A percentile compares a stretch with the other conserved stretches of the same genome.
phyloP scores from a whole-genome alignment of 2,329 filamentous ascomycete species.

The Calycina herbarum region DNA sequence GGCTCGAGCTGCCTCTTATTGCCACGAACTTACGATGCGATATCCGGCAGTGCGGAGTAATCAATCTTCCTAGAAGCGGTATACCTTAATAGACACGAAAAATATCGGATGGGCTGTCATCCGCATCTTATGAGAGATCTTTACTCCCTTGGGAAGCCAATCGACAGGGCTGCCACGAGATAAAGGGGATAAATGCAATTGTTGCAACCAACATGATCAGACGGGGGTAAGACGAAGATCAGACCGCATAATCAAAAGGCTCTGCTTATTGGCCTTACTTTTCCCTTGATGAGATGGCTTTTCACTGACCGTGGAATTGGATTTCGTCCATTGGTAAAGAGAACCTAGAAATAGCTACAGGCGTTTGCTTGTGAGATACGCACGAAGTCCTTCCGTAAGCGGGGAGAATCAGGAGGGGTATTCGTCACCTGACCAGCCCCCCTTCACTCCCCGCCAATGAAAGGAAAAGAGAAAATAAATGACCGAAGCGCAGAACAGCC shows the following conservation, averaged over 20 bases:
- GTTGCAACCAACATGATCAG: constrained; percentile 2
- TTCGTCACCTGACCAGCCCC: not conserved
- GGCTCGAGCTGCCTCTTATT: constrained; percentile 13
- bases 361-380: not conserved
- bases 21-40: not conserved
- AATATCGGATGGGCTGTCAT: constrained; percentile 6
- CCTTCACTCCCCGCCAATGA: not conserved
- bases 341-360: not conserved
- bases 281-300: not conserved
- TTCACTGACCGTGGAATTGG: constrained; percentile 7
- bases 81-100: constrained; percentile 7
- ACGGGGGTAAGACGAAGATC: constrained; percentile 7
- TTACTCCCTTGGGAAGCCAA: not conserved
- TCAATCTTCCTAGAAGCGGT: not conserved
- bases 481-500: not conserved
- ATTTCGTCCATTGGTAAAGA: not conserved
- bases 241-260: not conserved
- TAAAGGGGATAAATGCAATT: not conserved
- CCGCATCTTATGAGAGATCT: constrained; percentile 5
- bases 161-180: constrained; percentile 9
- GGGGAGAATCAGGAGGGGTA: not conserved
- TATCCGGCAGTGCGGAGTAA: constrained; percentile 4
- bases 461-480: not conserved
- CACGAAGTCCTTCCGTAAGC: not conserved
- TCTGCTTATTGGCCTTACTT: not conserved